Evolutionary conservation across 2,329 filamentous ascomycete species (phyloP), one percentile per base, ranked within the genome.

Genomic region (Alternaria metachromatica): DNA sequence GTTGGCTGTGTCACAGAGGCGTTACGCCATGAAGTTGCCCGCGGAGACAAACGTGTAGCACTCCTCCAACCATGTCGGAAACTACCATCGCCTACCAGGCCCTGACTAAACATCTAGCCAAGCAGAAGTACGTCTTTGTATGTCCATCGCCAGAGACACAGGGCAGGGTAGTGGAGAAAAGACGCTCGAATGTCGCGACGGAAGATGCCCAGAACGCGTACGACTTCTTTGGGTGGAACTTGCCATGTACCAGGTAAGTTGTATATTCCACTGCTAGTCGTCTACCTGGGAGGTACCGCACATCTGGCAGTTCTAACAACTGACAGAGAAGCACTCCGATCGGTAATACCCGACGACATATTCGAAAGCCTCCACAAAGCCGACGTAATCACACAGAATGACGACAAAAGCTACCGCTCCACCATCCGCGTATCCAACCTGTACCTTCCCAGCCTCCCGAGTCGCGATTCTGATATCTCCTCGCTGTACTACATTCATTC

Each of bases 191-290:
- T 53, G 28, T 60, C 15, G 66, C 65, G 2, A 68, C 62, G 25
- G 58, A 60, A 59, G 56, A 70, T 46, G 69, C 71, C 18, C 63
- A 64, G 25, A 71, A 44, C 50, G 62, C 62, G 43, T 50, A 66
- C 4, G 71, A 73, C 53, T 72, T 73, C 56, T 73, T 72, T 56
- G 71, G 71, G 3, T 73, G 71, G 71, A 73, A 62, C 44, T 20
- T 73, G 20, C 50, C 71, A 25, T 68, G 69, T 55, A 60, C 67
- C 18, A 61, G 69, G 71, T 69, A 65, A n/a, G 60, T 18, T 30
- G 6, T 43, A 6, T 12, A 28, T 3, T 2, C 6, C 37, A 41
- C 37, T 23, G 2, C 15, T 9, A 15, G 21, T 7, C 28, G 21
- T 15, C 30, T 18, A n/a, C n/a, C n/a, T n/a, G n/a, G n/a, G n/a